Evolutionary conservation across 257 asterid genomes (phyloP).

Genomic region (Fraxinus anomala): DNA sequence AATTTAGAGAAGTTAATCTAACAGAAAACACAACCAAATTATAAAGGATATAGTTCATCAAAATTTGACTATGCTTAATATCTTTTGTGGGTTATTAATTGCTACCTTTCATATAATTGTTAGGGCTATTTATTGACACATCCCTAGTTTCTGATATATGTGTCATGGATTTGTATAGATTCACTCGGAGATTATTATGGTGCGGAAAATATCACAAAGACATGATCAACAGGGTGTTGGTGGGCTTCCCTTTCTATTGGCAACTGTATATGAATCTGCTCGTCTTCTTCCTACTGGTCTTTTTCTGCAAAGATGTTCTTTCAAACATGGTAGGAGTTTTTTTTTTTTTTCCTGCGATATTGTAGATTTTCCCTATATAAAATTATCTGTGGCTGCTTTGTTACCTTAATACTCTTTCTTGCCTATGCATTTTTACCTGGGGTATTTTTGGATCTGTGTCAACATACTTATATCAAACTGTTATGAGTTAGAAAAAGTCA

Average conservation of each 20-base stretch:
- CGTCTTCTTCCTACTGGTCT: conserved; percentile 51
- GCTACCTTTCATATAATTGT: background rate
- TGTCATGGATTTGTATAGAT: conserved; percentile 32
- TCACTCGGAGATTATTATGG: conserved; percentile 38
- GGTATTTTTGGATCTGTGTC: background rate
- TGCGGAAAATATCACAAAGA: conserved; percentile 19
- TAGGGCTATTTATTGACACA: background rate
- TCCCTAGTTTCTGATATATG: background rate
- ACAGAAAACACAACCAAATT: too few species aligned
- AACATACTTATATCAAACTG: background rate
- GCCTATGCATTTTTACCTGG: background rate
- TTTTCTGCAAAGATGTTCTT: conserved; percentile 49
- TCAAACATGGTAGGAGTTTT: conserved; percentile 33
- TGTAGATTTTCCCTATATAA: background rate
- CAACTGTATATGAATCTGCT: conserved; percentile 46
- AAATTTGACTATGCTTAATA: background rate
- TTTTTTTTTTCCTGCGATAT: background rate
- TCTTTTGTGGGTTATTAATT: background rate
- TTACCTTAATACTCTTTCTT: background rate
- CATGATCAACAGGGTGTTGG: conserved; percentile 26
- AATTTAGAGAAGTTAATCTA: too few species aligned
- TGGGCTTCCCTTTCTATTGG: conserved; percentile 40
- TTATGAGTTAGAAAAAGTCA: background rate
- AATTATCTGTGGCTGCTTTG: background rate
- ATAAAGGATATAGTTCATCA: too few species aligned